These are phyloP conservation scores for Neopestalotiopsis sp. DNA, from an alignment of 2,329 filamentous ascomycete genomes.

Conservation along the genomic window DNA sequence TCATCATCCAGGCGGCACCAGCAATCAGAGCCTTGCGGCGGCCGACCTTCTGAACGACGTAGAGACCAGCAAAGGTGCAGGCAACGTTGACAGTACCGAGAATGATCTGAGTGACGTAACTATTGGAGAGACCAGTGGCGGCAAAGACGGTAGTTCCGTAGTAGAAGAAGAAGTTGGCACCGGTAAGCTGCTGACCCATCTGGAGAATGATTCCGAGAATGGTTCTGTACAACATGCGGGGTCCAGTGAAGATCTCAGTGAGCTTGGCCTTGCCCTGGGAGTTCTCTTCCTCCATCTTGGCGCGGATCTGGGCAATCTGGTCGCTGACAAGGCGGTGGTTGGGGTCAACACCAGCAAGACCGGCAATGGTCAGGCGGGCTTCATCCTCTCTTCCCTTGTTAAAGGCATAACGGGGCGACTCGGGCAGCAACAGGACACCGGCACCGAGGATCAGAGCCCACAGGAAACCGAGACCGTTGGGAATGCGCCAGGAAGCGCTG, in stretches of 20 bases:
- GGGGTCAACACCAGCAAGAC: slow-evolving; percentile 47
- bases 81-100: slow-evolving; percentile 70
- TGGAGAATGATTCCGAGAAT: slow-evolving; percentile 66
- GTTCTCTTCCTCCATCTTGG: slow-evolving; percentile 55
- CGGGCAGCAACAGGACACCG: slow-evolving; percentile 58
- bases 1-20: slow-evolving; percentile 66
- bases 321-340: slow-evolving; percentile 46
- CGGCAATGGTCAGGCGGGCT: slow-evolving; percentile 53
- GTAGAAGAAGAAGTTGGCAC: slow-evolving; percentile 72
- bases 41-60: slow-evolving; percentile 68
- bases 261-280: slow-evolving; percentile 49
- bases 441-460: slow-evolving; percentile 58
- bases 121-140: slow-evolving; percentile 67
- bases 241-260: slow-evolving; percentile 70
- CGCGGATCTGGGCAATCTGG: slow-evolving; percentile 57
- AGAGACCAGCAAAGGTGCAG: slow-evolving; percentile 69
- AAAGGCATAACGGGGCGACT: slow-evolving; percentile 59
- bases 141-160: slow-evolving; percentile 71
- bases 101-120: slow-evolving; percentile 71
- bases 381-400: slow-evolving; percentile 50
- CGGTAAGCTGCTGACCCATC: slow-evolving; percentile 71
- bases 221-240: slow-evolving; percentile 69
- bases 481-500: slow-evolving; percentile 66
- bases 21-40: slow-evolving; percentile 66
- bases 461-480: slow-evolving; percentile 60